Evolutionary conservation across 1,139 yeast species (phyloP).

Genomic region (Kazachstania sp.): DNA sequence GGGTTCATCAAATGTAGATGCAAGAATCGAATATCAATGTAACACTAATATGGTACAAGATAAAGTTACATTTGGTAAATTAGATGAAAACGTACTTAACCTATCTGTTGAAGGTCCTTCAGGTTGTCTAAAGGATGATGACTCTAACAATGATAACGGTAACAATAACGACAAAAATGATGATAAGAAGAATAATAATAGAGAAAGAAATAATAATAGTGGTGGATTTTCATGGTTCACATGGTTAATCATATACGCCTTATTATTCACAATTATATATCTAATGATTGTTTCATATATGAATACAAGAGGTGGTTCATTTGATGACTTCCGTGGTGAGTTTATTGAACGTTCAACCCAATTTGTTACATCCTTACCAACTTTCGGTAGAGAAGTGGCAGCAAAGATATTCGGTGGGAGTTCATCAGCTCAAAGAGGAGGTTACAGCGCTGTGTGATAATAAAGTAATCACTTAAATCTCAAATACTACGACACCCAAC

Average conservation of each 20-base stretch:
- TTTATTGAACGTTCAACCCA: conserved; percentile 62
- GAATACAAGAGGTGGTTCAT: conserved; percentile 35
- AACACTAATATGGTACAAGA: conserved; percentile 34
- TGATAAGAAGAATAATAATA: conserved; percentile 28
- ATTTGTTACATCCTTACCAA: conserved; percentile 56
- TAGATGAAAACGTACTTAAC: conserved; percentile 18
- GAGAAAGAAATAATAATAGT: conserved; percentile 13
- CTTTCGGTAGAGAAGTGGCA: conserved; percentile 59
- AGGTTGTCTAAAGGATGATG: conserved; percentile 25
- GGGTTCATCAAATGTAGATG: conserved; percentile 55
- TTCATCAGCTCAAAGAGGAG: conserved; percentile 50
- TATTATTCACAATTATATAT: conserved; percentile 61
- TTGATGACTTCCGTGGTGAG: conserved; percentile 49
- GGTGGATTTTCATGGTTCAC: conserved; percentile 49
- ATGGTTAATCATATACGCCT: conserved; percentile 60
- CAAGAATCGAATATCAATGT: conserved; percentile 49
- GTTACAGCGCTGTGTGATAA: conserved; percentile 73
- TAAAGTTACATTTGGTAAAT: conserved; percentile 18
- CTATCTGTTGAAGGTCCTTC: conserved; percentile 27
- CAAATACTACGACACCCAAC: background rate
- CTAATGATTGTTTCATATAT: conserved; percentile 77
- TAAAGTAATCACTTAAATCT: background rate
- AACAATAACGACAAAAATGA: conserved; percentile 30
- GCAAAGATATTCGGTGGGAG: conserved; percentile 60
- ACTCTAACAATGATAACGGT: conserved; percentile 15